phyloP scores from a whole-genome alignment of 768 basidiomycete genomes.

The Hirschioporus abietinus region DNA sequence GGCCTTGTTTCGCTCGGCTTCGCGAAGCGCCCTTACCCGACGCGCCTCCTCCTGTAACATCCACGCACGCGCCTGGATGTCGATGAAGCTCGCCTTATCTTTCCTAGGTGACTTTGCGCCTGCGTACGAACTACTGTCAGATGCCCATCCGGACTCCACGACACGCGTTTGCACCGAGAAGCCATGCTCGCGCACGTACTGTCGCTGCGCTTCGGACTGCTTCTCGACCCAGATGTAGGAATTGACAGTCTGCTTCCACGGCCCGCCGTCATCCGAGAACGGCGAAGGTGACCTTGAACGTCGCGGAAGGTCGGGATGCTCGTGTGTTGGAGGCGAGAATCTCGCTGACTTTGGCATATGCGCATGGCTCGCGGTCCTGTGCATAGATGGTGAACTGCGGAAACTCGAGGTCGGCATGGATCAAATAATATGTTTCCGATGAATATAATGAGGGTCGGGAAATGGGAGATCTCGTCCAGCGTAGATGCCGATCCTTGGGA shows the following conservation, averaged over 20 bases:
- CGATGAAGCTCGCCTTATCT: constrained; percentile 23
- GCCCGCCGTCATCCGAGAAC: constrained; percentile 6
- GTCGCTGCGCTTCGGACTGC: constrained; percentile 52
- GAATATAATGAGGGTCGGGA: not conserved
- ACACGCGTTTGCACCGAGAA: constrained; percentile 26
- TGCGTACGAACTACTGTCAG: constrained; percentile 16
- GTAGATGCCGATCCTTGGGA: not conserved
- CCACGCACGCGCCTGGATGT: constrained; percentile 13
- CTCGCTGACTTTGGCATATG: not conserved
- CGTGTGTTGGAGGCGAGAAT: not conserved
- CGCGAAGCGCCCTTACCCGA: constrained; percentile 39
- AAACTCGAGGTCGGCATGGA: not conserved
- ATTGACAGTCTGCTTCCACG: constrained; percentile 26
- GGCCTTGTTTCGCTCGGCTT: constrained; percentile 39
- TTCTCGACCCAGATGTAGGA: constrained; percentile 41
- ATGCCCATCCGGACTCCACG: constrained; percentile 20
- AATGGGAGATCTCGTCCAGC: not conserved
- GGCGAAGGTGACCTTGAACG: constrained; percentile 1
- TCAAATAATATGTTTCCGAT: not conserved
- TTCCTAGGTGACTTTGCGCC: constrained; percentile 32
- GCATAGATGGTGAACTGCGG: not conserved
- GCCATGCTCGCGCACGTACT: constrained; percentile 62
- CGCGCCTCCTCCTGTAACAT: constrained; percentile 31
- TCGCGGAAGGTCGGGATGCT: not conserved
- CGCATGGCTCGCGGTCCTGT: not conserved